Evolutionary conservation across 495 filamentous ascomycete genomes (phyloP).

Genomic region (Neurospora sp.): DNA sequence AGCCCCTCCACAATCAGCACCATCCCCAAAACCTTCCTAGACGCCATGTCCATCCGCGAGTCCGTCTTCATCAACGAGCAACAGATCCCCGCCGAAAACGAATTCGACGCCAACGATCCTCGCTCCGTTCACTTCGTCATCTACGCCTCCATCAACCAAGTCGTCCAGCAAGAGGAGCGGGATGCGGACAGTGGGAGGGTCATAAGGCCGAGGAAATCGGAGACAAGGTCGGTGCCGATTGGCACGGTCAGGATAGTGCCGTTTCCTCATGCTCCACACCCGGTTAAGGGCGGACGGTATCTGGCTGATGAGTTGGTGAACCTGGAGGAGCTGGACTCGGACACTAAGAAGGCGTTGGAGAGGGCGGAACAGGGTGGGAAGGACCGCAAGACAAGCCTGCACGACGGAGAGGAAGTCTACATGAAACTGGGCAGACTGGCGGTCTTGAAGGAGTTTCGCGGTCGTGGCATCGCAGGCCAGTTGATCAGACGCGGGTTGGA

Average conservation of each 20-base stretch:
- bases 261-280: slow-evolving; percentile 57
- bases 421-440: slow-evolving; percentile 73
- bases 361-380: background rate
- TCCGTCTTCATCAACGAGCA: slow-evolving; percentile 75
- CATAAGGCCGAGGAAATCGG: background rate
- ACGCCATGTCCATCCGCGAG: slow-evolving; percentile 69
- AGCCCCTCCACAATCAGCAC: slow-evolving; percentile 3
- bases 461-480: slow-evolving; percentile 48
- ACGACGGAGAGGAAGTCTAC: slow-evolving; percentile 58
- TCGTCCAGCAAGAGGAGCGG: background rate
- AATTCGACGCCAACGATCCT: slow-evolving; percentile 70
- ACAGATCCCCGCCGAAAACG: slow-evolving; percentile 50
- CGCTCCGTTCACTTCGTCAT: slow-evolving; percentile 64
- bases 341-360: background rate
- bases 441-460: slow-evolving; percentile 50
- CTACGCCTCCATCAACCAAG: slow-evolving; percentile 45
- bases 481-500: slow-evolving; percentile 51
- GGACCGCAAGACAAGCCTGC: slow-evolving; percentile 33
- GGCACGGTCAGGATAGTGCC: slow-evolving; percentile 72
- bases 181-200: background rate
- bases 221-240: slow-evolving; percentile 41
- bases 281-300: slow-evolving; percentile 33
- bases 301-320: slow-evolving; percentile 21
- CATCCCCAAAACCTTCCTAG: slow-evolving; percentile 53
- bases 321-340: background rate